phyloP scores from a whole-genome alignment of 2,329 filamentous ascomycete species.

The Claviceps fusiformis region DNA sequence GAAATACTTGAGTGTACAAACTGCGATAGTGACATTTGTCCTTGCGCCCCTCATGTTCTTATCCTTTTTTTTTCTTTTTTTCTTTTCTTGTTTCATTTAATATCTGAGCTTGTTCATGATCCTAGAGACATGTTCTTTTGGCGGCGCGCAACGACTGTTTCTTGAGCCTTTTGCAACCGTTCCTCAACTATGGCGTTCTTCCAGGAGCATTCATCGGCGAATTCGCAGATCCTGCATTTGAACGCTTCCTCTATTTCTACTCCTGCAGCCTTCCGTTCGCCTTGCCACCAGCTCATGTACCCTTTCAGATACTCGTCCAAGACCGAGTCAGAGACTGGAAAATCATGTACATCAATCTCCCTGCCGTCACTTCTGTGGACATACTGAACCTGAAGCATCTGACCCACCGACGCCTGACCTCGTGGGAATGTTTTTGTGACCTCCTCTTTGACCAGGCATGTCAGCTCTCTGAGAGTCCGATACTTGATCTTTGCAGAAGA shows the following conservation, averaged over 20 bases:
- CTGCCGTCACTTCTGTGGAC: conserved; percentile 37
- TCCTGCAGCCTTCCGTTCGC: conserved; percentile 56
- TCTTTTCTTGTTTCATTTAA: too few relatives aligned
- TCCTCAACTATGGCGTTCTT: conserved; percentile 52
- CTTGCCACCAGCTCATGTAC: conserved; percentile 81
- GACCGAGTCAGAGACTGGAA: conserved; percentile 51
- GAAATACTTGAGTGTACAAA: background rate
- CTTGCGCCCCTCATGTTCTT: background rate
- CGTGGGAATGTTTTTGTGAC: conserved; percentile 38
- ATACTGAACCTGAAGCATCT: conserved; percentile 41
- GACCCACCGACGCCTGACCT: conserved; percentile 32
- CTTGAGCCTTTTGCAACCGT: background rate
- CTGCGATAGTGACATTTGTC: background rate
- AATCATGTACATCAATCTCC: conserved; percentile 40
- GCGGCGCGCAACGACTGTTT: conserved; percentile 6
- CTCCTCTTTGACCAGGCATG: conserved; percentile 32
- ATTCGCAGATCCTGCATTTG: conserved; percentile 79
- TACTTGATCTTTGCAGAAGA: conserved; percentile 27
- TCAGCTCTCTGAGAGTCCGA: conserved; percentile 31
- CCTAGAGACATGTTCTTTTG: background rate
- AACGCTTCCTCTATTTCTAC: conserved; percentile 75
- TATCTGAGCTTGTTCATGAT: background rate
- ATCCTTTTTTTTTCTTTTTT: background rate
- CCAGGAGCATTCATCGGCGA: conserved; percentile 68
- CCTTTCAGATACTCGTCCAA: conserved; percentile 53